Evolutionary conservation across 345 rosid species (phyloP).

Genomic region (Aurinia saxatilis): DNA sequence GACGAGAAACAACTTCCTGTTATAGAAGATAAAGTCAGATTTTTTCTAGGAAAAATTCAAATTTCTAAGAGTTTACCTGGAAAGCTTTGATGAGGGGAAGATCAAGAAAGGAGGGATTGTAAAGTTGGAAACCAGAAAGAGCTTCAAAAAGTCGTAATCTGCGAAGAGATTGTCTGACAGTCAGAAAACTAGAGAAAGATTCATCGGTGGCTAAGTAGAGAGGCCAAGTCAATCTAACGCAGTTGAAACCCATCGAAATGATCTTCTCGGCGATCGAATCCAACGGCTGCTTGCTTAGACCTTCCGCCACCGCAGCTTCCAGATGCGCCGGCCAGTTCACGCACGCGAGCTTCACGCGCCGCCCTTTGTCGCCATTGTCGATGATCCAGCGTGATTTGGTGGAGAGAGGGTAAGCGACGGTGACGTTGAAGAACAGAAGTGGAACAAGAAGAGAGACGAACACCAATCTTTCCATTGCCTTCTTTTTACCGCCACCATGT

Average conservation of each 20-base stretch:
- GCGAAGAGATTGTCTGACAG: conserved; percentile 61
- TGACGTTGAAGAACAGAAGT: neutral
- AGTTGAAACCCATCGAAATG: conserved; percentile 44
- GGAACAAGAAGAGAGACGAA: neutral
- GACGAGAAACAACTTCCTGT: conserved; percentile 70
- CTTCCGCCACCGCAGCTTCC: conserved; percentile 61
- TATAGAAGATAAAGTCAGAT: neutral
- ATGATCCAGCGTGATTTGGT: conserved; percentile 56
- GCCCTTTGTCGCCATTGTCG: conserved; percentile 31
- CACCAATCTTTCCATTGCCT: conserved; percentile 11
- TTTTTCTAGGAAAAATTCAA: neutral
- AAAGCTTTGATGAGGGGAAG: conserved; percentile 61
- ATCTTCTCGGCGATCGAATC: conserved; percentile 32
- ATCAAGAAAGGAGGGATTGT: conserved; percentile 70
- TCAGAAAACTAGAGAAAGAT: conserved; percentile 33
- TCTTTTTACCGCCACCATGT: neutral
- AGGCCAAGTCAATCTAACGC: conserved; percentile 69
- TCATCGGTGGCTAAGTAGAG: conserved; percentile 47
- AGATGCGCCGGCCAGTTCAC: conserved; percentile 70
- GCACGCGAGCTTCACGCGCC: conserved; percentile 63
- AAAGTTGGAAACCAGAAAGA: conserved; percentile 52
- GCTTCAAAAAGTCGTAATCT: conserved; percentile 49
- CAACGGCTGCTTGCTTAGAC: conserved; percentile 57
- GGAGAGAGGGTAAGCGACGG: conserved; percentile 40
- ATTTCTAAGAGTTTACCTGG: conserved; percentile 38